These are phyloP conservation scores for Phoma sp. DNA, from an alignment of 2,329 filamentous ascomycete species.

Conservation along the genomic window DNA sequence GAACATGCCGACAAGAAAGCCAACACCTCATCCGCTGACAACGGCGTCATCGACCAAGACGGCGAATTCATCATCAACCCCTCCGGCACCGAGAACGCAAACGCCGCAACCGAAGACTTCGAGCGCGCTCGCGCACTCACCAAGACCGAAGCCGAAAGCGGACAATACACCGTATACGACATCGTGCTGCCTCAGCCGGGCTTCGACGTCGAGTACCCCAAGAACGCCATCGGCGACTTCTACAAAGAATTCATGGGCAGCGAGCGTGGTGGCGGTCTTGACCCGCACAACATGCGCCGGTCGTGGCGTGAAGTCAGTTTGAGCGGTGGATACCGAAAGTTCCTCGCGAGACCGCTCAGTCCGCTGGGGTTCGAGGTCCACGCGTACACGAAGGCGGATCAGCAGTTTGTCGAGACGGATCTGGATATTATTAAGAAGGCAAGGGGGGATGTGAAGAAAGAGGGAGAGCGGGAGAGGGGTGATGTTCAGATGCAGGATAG, in stretches of 20 bases:
- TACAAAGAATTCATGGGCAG: conserved; percentile 87
- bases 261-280: conserved; percentile 75
- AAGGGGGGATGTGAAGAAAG: conserved; percentile 47
- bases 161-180: conserved; percentile 82
- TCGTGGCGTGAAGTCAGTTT: conserved; percentile 87
- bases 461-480: conserved; percentile 57
- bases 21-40: conserved; percentile 36
- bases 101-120: conserved; percentile 63
- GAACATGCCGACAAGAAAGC: conserved; percentile 60
- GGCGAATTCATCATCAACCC: conserved; percentile 72
- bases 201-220: conserved; percentile 85
- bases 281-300: conserved; percentile 86
- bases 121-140: conserved; percentile 76
- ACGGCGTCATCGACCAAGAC: conserved; percentile 59
- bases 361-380: conserved; percentile 72
- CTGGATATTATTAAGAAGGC: conserved; percentile 67
- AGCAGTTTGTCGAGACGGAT: conserved; percentile 91
- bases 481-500: conserved; percentile 31
- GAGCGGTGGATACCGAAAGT: conserved; percentile 84
- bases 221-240: conserved; percentile 81
- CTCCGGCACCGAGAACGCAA: conserved; percentile 61
- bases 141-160: conserved; percentile 77
- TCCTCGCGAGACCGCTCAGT: conserved; percentile 73
- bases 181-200: conserved; percentile 91
- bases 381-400: conserved; percentile 71